Evolutionary conservation across 225 moss, liverwort and hornwort species (phyloP), one percentile per base, ranked within the genome.

Genomic region (Marchantia polymorpha): DNA sequence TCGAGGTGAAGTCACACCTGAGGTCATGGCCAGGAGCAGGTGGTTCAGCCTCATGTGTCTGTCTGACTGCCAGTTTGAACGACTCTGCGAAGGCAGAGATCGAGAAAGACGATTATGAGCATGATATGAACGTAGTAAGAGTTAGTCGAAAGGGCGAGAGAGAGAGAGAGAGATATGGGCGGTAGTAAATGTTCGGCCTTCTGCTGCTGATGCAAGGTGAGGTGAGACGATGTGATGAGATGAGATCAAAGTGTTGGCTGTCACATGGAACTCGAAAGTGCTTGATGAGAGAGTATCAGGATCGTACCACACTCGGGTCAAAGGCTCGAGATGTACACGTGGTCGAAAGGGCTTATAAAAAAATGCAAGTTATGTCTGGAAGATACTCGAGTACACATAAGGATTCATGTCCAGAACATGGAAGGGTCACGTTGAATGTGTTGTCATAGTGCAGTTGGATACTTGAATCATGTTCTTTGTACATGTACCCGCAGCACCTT

Each of bases 371-470:
- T 2, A 39, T 12, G 56, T 29, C 67, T 67, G 67, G 31, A 31
- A 56, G 27, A 67, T 67, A 67, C 67, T 67, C 15, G 67, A 67
- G 67, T 67, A 29, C 67, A 67, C 29, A 31, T 67, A 12, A 67
- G 30, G 67, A 31, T 30, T 67, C 29, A 67, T 67, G n/a, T 30
- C 67, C 29, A 31, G 10, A 31, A 67, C 11, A 25, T 67, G 27
- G 61, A n/a, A 22, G 64, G 25, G 64, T 64, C 64, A 64, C 64
- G n/a, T 64, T 67, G 67, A 12, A 67, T 31, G 29, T 67, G 67
- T 31, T 67, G 61, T 61, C 61, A 61, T 23, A n/a, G 2, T 67
- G 67, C 67, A 67, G 29, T 12, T 31, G 67, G 23, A 67, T 12
- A 13, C 10, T 61, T 13, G 30, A 67, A 67, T 61, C n/a, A 61